Evolutionary conservation across 2,329 filamentous ascomycete genomes (phyloP).

Genomic region (Botrytis tulipae): DNA sequence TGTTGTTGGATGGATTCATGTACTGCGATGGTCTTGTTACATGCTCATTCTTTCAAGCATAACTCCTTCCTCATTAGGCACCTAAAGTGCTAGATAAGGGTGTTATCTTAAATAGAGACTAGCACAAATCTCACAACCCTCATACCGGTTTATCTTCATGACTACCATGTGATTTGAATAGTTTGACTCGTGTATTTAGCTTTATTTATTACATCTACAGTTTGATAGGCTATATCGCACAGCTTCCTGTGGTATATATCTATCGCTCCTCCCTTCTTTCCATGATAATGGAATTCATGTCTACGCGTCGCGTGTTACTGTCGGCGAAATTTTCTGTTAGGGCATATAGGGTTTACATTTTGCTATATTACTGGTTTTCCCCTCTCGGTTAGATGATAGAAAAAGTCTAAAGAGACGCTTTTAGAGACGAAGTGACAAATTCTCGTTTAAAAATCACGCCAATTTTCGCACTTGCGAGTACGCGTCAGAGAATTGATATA

Average conservation of each 20-base stretch:
- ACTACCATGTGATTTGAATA: not conserved
- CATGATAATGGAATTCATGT: not conserved
- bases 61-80: not conserved
- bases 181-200: not conserved
- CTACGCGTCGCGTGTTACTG: not conserved
- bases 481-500: not conserved
- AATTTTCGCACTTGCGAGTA: not conserved
- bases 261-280: not conserved
- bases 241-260: not conserved
- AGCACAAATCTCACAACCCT: not conserved
- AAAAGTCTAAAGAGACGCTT: not conserved
- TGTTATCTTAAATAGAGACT: not conserved
- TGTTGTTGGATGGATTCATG: no score
- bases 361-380: not conserved
- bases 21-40: not conserved
- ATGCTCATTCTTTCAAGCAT: not conserved
- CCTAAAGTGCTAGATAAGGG: not conserved
- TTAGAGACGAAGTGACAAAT: not conserved
- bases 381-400: not conserved
- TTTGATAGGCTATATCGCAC: not conserved
- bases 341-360: not conserved
- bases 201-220: not conserved
- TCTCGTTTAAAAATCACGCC: not conserved
- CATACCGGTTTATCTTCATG: not conserved
- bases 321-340: not conserved